Percentiles rank a stretch among this genome's conserved stretches.
These are phyloP conservation scores for Pleurotus citrinopileatus DNA, from an alignment of 768 basidiomycete genomes.

Conservation along the genomic window DNA sequence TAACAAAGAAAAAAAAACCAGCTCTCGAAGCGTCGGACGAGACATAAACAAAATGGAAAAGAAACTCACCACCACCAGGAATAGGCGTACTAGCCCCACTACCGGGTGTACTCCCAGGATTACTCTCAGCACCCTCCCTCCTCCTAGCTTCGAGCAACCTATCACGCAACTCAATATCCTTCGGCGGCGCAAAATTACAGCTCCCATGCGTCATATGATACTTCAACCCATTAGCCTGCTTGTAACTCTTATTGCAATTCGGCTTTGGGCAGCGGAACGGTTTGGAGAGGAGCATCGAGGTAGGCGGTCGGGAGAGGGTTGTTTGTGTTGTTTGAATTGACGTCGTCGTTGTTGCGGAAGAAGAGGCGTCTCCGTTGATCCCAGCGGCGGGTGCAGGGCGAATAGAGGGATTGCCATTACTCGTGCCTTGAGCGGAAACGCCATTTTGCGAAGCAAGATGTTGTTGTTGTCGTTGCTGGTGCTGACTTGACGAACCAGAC, in stretches of 20 bases:
- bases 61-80: not conserved
- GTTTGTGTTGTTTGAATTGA: too few relatives aligned
- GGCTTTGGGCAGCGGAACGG: conserved; percentile 93
- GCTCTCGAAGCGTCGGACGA: too few relatives aligned
- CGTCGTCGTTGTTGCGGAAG: too few relatives aligned
- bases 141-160: conserved; percentile 62
- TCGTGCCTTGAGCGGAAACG: not conserved
- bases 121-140: conserved; percentile 31
- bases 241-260: conserved; percentile 94
- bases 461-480: too few relatives aligned
- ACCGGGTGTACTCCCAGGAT: conserved; percentile 13
- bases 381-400: conserved; percentile 15
- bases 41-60: not conserved
- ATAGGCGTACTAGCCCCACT: conserved; percentile 13
- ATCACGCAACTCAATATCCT: conserved; percentile 76
- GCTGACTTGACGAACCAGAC: not conserved
- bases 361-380: conserved; percentile 17
- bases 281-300: conserved; percentile 71
- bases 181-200: conserved; percentile 91
- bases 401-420: not conserved
- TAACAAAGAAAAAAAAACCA: not conserved
- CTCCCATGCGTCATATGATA: conserved; percentile 92
- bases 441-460: not conserved
- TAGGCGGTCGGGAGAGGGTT: conserved; percentile 34
- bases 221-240: conserved; percentile 93